Percentiles rank a stretch among this genome's conserved stretches.
Evolutionary conservation across 352 stramenopile species (phyloP).

Genomic region (Phytophthora idaei): DNA sequence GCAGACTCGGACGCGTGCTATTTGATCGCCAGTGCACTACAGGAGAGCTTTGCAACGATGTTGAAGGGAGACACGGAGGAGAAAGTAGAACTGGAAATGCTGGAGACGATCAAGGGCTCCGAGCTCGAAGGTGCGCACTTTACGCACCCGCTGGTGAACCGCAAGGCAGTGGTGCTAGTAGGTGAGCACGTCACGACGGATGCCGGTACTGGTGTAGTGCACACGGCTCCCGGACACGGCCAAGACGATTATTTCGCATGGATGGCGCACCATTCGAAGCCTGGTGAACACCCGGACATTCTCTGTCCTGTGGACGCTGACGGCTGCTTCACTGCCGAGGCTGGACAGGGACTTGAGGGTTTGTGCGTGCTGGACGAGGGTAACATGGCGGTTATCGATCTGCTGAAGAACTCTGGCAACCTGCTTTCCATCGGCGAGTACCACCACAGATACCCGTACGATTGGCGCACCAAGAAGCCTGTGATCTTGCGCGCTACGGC

Average conservation of each 20-base stretch:
- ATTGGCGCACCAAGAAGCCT: constrained; percentile 99
- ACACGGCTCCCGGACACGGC: constrained; percentile 98
- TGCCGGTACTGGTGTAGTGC: constrained; percentile 98
- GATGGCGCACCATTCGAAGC: constrained; percentile 59
- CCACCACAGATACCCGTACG: constrained; percentile 97
- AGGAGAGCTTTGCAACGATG: constrained; percentile 48
- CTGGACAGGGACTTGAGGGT: constrained; percentile 87
- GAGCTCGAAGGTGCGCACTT: constrained; percentile 74
- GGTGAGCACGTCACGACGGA: constrained; percentile 98
- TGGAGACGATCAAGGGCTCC: constrained; percentile 69
- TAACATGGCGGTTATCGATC: constrained; percentile 92
- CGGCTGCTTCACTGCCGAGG: constrained; percentile 90
- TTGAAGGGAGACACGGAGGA: constrained; percentile 18
- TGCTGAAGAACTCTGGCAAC: constrained; percentile 73
- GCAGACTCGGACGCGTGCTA: constrained; percentile 47
- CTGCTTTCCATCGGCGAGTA: constrained; percentile 91
- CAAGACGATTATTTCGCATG: constrained; percentile 95
- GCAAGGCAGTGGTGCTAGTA: constrained; percentile 86
- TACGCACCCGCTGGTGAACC: constrained; percentile 89
- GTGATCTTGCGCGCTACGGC: constrained; percentile 98
- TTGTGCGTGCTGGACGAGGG: constrained; percentile 93
- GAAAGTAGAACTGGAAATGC: constrained; percentile 44
- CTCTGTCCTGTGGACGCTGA: constrained; percentile 71
- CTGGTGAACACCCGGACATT: constrained; percentile 48
- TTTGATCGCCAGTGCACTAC: constrained; percentile 65